Base-by-base conservation (phyloP, 371 early-diverging fungal species). In the Apophysomyces sp. region DNA sequence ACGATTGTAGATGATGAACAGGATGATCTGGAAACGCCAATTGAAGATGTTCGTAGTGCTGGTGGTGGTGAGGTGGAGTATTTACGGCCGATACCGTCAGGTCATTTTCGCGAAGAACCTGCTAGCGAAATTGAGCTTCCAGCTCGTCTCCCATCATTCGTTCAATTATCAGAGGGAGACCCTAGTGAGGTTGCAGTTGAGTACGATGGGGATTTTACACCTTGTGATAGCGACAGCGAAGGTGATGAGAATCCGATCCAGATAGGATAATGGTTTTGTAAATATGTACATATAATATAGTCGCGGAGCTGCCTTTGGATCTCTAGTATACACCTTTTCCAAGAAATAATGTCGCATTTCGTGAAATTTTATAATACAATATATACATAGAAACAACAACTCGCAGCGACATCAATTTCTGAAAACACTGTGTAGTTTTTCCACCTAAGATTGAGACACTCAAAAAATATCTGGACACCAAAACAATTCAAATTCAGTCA, bases 241-340 rank as follows among this genome's bases (percentile, higher is more conserved):
- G 59, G 24, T 26, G 49, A 57, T 24, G 59, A 59, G 52, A 51
- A 44, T 24, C 59, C 59, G 15, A 59, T 59, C 52, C 34, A 51
- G 29, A 59, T 59, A 34, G 18, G 11, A 34, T 59, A 52, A 36
- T 39, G n/a, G n/a, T n/a, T n/a, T n/a, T n/a, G n/a, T n/a, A n/a
- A n/a, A 40, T 57, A 41, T 37, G 26, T 57, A 34, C 11, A 34
- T 34, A 34, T 34, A 34, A 34, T 4, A 34, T 34, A 61, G 59
- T 44, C 30, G n/a, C n/a, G n/a, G n/a, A n/a, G n/a, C n/a, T n/a
- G n/a, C n/a, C n/a, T n/a, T n/a, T n/a, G n/a, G n/a, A n/a, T n/a
- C n/a, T n/a, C n/a, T n/a, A n/a, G n/a, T n/a, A n/a, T n/a, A n/a
- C n/a, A n/a, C n/a, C n/a, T n/a, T n/a, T n/a, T n/a, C n/a, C n/a